These are phyloP conservation scores for Chaetothyriales sp. DNA, from an alignment of 2,329 filamentous ascomycete species.

Conservation along the genomic window DNA sequence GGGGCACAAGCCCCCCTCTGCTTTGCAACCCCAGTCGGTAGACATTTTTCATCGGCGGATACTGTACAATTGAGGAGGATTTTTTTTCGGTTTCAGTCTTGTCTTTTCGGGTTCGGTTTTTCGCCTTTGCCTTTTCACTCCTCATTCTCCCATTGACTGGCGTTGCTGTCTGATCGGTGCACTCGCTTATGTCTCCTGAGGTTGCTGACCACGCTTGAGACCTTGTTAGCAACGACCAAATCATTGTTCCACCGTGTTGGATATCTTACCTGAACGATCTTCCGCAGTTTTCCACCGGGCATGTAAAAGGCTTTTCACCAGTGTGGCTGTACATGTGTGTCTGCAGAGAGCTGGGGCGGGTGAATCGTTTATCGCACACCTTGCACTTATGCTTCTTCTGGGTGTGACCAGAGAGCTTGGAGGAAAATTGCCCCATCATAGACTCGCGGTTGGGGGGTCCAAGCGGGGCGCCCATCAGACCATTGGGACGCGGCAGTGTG, in stretches of 20 bases:
- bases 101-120: not conserved
- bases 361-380: conserved; percentile 95
- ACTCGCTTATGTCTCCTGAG: conserved; percentile 89
- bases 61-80: not conserved
- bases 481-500: conserved; percentile 66
- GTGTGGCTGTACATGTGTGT: conserved; percentile 99
- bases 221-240: not conserved
- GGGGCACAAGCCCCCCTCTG: not conserved
- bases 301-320: conserved; percentile 91
- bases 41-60: conserved; percentile 1
- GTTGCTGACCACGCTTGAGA: conserved; percentile 63
- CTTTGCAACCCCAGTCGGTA: not conserved
- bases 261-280: conserved; percentile 59
- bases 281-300: conserved; percentile 86
- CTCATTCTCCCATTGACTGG: conserved; percentile 15
- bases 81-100: conserved; percentile 1
- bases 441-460: conserved; percentile 76
- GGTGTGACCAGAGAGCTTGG: conserved; percentile 84
- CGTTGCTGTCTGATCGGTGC: conserved; percentile 49
- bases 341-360: conserved; percentile 80
- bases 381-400: conserved; percentile 99
- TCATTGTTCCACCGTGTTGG: not conserved
- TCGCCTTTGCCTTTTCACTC: conserved; percentile 4
- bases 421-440: conserved; percentile 98
- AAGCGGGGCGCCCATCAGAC: conserved; percentile 43